Evolutionary conservation across 1,139 yeast genomes (phyloP), one percentile per base, ranked within the genome.

Genomic region (Yarrowia galli): DNA sequence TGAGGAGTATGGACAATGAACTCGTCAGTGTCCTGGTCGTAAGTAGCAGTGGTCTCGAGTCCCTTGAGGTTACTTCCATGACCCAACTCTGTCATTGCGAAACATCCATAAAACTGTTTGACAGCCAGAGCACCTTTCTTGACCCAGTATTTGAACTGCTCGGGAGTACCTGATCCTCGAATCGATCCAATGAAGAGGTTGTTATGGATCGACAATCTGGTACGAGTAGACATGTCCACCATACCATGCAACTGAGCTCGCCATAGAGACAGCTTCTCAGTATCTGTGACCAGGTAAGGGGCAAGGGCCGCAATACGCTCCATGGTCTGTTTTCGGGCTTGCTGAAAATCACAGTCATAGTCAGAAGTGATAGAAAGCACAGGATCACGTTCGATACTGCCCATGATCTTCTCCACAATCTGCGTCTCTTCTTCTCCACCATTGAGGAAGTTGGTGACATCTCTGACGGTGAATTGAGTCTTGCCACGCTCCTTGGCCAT

Each of bases 1-100:
- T 91, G 91, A 6, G 98, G 98, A 23, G 98, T 92, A 77, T 91
- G 86, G 72, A 92, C 87, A 67, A 85, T 78, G 73, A 92, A 91
- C 70, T 87, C 86, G 74, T 91, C 92, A 32, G 83, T 84, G 36
- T 79, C 80, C 58, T 82, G 81, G 77, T 91, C 90, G 76, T 84
- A 92, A 58, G 91, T 88, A 18, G 97, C 97, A 25, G 93, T 89
- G 15, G 97, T 92, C 79, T 92, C 97, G 71, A 92, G 82, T 54
- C 91, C 96, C 16, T 97, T 97, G 43, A 92, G 97, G 75, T 92
- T 92, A 40, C 97, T 91, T 58, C 98, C 98, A 76, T 92, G 98
- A 13, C 92, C 97, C 76, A 92, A 81, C 79, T 92, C 98, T 18
- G 97, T 92, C 97, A 92, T 92, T 67, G 91, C 92, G 77, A 92